Conservation (phyloP, 495 filamentous ascomycete species). For the Penicillium waksmanii region DNA sequence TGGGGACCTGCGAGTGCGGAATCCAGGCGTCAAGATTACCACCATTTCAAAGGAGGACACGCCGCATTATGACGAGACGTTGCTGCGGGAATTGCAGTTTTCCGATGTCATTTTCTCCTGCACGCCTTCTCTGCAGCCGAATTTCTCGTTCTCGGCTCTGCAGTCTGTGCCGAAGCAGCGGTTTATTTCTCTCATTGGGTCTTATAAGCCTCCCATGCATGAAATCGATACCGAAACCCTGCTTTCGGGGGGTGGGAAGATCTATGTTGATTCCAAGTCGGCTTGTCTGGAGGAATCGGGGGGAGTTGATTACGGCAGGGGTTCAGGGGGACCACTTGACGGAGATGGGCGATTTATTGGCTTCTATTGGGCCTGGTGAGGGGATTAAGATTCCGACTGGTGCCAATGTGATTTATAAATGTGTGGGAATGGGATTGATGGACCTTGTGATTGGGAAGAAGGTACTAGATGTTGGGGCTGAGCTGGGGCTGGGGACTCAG, state of each 20-base stretch:
- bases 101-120: slow-evolving; percentile 83
- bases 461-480: slow-evolving; percentile 70
- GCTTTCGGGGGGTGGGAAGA: slow-evolving; percentile 69
- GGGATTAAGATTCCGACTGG: slow-evolving; percentile 30
- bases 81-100: slow-evolving; percentile 29
- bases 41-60: slow-evolving; percentile 39
- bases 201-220: slow-evolving; percentile 82
- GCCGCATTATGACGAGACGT: slow-evolving; percentile 29
- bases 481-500: slow-evolving; percentile 68
- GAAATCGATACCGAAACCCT: slow-evolving; percentile 81
- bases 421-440: slow-evolving; percentile 54
- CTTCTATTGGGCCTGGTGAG: slow-evolving; percentile 40
- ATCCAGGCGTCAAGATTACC: slow-evolving; percentile 30
- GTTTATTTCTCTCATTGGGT: slow-evolving; percentile 80
- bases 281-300: slow-evolving; percentile 85
- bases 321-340: slow-evolving; percentile 69
- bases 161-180: slow-evolving; percentile 56
- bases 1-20: slow-evolving; percentile 23
- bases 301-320: slow-evolving; percentile 81
- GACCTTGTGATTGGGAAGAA: slow-evolving; percentile 63
- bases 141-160: slow-evolving; percentile 64
- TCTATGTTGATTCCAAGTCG: slow-evolving; percentile 81
- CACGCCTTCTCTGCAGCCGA: slow-evolving; percentile 61
- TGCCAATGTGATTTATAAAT: slow-evolving; percentile 70
- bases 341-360: slow-evolving; percentile 83